Percentiles rank a stretch among this genome's conserved stretches.
phyloP scores from a whole-genome alignment of 495 filamentous ascomycete species.

The Aspergillus funiculosus region DNA sequence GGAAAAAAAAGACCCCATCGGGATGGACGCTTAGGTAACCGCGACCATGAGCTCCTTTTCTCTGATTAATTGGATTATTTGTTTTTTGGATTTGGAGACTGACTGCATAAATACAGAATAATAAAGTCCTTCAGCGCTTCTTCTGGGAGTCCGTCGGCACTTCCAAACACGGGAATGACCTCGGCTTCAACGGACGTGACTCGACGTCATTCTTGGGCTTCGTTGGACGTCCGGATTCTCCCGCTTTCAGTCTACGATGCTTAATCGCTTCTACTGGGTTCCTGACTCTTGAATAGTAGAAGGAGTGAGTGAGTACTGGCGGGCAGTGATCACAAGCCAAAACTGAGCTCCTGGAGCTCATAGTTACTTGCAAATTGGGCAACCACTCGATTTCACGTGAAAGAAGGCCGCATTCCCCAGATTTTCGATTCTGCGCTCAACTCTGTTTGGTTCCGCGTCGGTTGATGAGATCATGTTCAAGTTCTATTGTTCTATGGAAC shows the following conservation, averaged over 20 bases:
- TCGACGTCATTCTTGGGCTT: constrained; percentile 13
- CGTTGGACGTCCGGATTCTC: constrained; percentile 3
- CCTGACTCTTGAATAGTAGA: too few species aligned
- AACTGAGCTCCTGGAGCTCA: too few species aligned
- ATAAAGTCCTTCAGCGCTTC: neutral
- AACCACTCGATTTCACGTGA: constrained; percentile 6
- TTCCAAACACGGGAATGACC: constrained; percentile 7
- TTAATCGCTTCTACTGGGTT: too few species aligned
- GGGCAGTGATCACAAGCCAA: too few species aligned
- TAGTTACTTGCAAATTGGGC: too few species aligned
- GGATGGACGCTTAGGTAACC: too few species aligned
- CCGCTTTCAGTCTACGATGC: neutral
- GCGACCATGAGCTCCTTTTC: too few species aligned
- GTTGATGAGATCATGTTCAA: constrained; percentile 4
- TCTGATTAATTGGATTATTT: too few species aligned
- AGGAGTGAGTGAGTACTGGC: too few species aligned
- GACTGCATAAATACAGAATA: too few species aligned
- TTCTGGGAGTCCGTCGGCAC: constrained; percentile 6
- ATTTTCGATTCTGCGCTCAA: neutral
- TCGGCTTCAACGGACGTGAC: constrained; percentile 8
- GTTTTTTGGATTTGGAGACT: too few species aligned
- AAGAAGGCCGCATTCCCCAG: neutral
- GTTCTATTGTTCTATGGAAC: constrained; percentile 1
- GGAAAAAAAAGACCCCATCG: too few species aligned
- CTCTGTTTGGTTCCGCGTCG: neutral